A percentile compares a stretch with the other conserved stretches of the same genome.
phyloP scores from a whole-genome alignment of 768 basidiomycete species.

The Hypholoma sublateritium region DNA sequence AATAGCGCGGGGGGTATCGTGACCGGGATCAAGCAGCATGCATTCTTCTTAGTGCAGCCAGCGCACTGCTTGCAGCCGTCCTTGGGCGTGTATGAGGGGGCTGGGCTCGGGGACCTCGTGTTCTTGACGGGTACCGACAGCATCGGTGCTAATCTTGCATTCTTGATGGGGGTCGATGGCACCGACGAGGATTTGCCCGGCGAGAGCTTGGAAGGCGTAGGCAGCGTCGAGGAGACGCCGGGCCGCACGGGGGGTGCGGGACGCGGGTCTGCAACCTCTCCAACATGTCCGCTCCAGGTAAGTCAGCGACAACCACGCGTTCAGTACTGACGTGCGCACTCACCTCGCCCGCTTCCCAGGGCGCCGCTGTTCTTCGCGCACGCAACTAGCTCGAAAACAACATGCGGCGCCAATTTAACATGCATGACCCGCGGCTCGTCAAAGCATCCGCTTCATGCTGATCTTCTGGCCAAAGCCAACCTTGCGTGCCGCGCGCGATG shows the following conservation, averaged over 20 bases:
- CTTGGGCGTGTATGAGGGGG: slow-evolving; percentile 9
- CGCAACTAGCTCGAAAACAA: too few species aligned
- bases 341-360: too few species aligned
- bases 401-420: too few species aligned
- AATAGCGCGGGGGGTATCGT: slow-evolving; percentile 36
- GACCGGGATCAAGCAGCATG: slow-evolving; percentile 59
- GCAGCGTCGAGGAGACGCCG: slow-evolving; percentile 14
- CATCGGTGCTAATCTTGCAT: too few species aligned
- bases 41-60: slow-evolving; percentile 63
- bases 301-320: too few species aligned
- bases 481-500: slow-evolving; percentile 83
- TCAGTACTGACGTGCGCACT: too few species aligned
- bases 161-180: background rate
- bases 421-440: too few species aligned
- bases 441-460: slow-evolving; percentile 76
- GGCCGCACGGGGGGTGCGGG: slow-evolving; percentile 14
- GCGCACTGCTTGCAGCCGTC: slow-evolving; percentile 49
- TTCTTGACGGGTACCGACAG: slow-evolving; percentile 2
- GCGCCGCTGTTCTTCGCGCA: too few species aligned
- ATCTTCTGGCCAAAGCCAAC: slow-evolving; percentile 86
- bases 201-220: slow-evolving; percentile 8
- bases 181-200: slow-evolving; percentile 12
- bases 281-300: too few species aligned
- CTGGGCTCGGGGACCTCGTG: background rate
- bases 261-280: slow-evolving; percentile 28